A percentile compares a stretch with the other conserved stretches of the same genome.
phyloP scores from a whole-genome alignment of 2,329 filamentous ascomycete genomes.

The Arthrobotrys musiformis region DNA sequence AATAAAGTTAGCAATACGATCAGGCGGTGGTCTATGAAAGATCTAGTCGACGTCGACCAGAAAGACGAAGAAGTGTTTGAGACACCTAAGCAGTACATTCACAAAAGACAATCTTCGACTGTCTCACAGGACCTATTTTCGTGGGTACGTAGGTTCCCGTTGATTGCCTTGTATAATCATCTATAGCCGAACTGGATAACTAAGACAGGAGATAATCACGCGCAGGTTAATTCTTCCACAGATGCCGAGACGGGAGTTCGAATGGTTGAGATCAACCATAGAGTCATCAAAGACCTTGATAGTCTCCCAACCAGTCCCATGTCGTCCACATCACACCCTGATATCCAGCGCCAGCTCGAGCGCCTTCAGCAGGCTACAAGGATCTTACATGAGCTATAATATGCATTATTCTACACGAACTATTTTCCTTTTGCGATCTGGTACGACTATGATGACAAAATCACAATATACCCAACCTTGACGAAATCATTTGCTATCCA shows the following conservation, averaged over 20 bases:
- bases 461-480: conserved; percentile 28
- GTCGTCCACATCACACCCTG: conserved; percentile 16
- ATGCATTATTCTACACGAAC: background rate
- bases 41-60: conserved; percentile 24
- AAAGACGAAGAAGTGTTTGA: conserved; percentile 45
- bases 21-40: conserved; percentile 44
- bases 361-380: conserved; percentile 36
- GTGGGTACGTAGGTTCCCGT: conserved; percentile 29
- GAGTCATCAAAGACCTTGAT: conserved; percentile 33
- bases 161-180: background rate
- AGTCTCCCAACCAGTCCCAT: conserved; percentile 45
- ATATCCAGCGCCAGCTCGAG: conserved; percentile 38
- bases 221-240: conserved; percentile 37
- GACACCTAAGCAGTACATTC: conserved; percentile 42
- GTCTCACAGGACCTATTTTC: conserved; percentile 39
- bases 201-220: background rate
- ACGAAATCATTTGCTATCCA: conserved; percentile 13
- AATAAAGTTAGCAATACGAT: conserved; percentile 13
- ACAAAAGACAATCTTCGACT: conserved; percentile 29
- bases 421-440: background rate
- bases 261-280: conserved; percentile 18
- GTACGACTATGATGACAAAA: conserved; percentile 33
- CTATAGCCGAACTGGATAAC: background rate
- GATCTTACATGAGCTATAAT: conserved; percentile 38
- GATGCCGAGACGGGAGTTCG: conserved; percentile 33